Evolutionary conservation across 2,329 filamentous ascomycete genomes (phyloP).

Genomic region (Samsoniella hepiali): DNA sequence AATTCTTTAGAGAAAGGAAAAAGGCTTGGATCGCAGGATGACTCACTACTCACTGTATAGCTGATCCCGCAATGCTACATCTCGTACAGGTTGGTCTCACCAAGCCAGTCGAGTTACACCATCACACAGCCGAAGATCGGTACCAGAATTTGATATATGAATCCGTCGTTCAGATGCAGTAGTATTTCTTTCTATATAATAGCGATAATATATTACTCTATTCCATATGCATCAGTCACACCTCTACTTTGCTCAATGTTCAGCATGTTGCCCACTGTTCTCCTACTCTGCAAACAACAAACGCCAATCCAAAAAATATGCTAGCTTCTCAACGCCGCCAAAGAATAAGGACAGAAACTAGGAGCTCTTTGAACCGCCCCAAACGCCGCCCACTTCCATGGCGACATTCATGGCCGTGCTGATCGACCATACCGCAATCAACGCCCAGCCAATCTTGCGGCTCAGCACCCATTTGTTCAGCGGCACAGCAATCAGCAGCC

Average conservation of each 20-base stretch:
- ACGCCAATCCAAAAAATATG: not conserved
- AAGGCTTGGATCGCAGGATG: too few species aligned
- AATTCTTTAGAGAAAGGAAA: too few species aligned
- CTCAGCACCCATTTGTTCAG: slow-evolving; percentile 84
- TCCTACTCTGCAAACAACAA: not conserved
- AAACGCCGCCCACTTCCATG: slow-evolving; percentile 66
- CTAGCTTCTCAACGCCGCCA: not conserved
- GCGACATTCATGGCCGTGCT: slow-evolving; percentile 80
- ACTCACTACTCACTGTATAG: too few species aligned
- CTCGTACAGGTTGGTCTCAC: too few species aligned
- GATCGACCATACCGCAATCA: slow-evolving; percentile 76
- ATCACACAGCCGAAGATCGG: too few species aligned
- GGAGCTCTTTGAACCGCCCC: slow-evolving; percentile 30
- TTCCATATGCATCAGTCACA: not conserved
- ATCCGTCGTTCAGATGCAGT: too few species aligned
- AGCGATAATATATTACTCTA: too few species aligned
- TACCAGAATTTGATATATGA: too few species aligned
- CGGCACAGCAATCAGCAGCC: slow-evolving; percentile 77
- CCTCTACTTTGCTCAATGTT: not conserved
- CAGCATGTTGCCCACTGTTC: not conserved
- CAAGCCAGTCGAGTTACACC: too few species aligned
- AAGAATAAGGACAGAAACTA: not conserved
- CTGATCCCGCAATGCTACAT: too few species aligned
- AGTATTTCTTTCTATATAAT: too few species aligned
- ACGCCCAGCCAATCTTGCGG: slow-evolving; percentile 72